phyloP scores from a whole-genome alignment of 805 yeast species.

The Hanseniaspora lachancei region DNA sequence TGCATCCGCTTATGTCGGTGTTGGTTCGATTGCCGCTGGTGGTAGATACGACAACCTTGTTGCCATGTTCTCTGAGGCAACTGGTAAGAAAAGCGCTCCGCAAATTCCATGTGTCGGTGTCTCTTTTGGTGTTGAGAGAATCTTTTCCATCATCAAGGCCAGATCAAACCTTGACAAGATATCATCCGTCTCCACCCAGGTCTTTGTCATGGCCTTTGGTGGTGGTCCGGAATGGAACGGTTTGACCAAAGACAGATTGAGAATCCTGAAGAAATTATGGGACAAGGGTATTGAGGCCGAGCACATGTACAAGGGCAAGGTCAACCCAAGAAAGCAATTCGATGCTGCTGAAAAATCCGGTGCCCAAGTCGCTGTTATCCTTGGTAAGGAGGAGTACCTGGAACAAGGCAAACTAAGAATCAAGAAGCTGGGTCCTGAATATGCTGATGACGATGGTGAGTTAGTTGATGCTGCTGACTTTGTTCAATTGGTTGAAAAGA shows the following conservation, averaged over 20 bases:
- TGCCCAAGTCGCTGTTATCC: constrained; percentile 76
- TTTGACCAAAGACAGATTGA: constrained; percentile 82
- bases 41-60: constrained; percentile 95
- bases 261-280: constrained; percentile 74
- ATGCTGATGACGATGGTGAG: constrained; percentile 76
- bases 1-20: constrained; percentile 93
- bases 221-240: constrained; percentile 97
- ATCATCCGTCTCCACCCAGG: constrained; percentile 82
- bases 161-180: constrained; percentile 53
- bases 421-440: constrained; percentile 81
- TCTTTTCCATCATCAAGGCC: constrained; percentile 78
- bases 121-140: constrained; percentile 92
- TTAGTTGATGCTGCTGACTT: constrained; percentile 51
- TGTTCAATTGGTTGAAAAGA: constrained; percentile 38
- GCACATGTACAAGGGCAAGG: constrained; percentile 82
- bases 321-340: constrained; percentile 89
- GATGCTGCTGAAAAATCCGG: constrained; percentile 96
- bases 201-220: constrained; percentile 93
- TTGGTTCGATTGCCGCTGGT: constrained; percentile 97
- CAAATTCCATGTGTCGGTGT: constrained; percentile 95
- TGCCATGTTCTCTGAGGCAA: constrained; percentile 83
- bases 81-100: constrained; percentile 52
- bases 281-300: constrained; percentile 78
- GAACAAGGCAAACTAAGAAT: constrained; percentile 65
- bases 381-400: constrained; percentile 83